Conservation (phyloP, 2,329 filamentous ascomycete species). For the Alternaria sp. region DNA sequence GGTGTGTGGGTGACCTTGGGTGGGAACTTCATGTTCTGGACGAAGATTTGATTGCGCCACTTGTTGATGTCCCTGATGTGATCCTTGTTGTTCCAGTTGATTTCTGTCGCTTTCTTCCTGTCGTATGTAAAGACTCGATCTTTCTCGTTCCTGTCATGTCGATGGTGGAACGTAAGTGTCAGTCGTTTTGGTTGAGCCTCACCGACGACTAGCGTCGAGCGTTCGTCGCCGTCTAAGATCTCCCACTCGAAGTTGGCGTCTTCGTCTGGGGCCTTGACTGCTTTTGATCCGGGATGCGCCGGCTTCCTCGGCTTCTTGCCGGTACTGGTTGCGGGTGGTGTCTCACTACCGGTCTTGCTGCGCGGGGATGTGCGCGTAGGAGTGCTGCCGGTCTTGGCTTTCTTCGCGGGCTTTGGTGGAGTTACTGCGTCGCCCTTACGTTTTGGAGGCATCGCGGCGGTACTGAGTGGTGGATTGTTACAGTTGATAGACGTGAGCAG, state of each 20-base stretch:
- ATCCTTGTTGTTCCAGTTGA: not conserved
- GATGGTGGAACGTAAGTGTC: not conserved
- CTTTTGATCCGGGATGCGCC: not conserved
- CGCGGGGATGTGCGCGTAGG: not conserved
- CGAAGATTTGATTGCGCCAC: not conserved
- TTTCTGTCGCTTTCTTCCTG: fast-evolving
- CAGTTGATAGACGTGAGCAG: not conserved
- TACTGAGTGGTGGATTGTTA: not conserved
- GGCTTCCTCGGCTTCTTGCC: not conserved
- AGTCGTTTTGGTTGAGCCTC: not conserved
- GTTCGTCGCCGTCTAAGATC: not conserved
- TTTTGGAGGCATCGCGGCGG: not conserved
- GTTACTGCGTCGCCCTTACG: not conserved
- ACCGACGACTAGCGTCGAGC: not conserved
- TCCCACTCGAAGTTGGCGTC: not conserved
- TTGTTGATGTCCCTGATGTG: not conserved
- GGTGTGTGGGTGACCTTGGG: not conserved
- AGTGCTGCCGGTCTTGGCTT: not conserved
- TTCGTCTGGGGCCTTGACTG: not conserved
- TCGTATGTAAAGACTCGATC: not conserved
- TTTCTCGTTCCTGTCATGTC: not conserved
- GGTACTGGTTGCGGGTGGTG: not conserved
- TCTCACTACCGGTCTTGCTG: not conserved
- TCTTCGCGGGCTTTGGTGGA: not conserved
- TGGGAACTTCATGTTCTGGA: not conserved